Base-by-base conservation (phyloP, 2,329 filamentous ascomycete species). In the Drechslerella dactyloides region DNA sequence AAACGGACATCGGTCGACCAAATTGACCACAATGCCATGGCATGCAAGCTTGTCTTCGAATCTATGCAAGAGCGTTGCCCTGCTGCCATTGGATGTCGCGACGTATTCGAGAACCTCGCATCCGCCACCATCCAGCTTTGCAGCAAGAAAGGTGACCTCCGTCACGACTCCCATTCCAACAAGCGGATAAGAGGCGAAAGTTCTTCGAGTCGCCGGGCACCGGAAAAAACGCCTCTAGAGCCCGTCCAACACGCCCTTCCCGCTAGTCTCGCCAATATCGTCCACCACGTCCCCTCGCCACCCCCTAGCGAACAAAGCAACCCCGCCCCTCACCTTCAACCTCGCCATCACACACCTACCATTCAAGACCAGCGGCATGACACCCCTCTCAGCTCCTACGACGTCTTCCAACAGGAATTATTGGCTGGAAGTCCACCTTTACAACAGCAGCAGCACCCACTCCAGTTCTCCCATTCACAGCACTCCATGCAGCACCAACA, bases 31-130 rank as follows among this genome's bases (percentile, higher is more conserved):
- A 73, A 76, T 50, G 75, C 69, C 19, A 57, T 74, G 52, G 70
- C 74, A 10, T 75, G 74, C 52, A 73, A 75, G 48, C 56, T 74
- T 21, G 74, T 77, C 5, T 75, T 77, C 40, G 74, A 74, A 13
- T 76, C 74, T 17, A 77, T 77, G 75, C 74, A 74, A 40, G 64
- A 70, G 24, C 74, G 68, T 7, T 77, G 75, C 37, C 70, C 75
- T 6, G 75, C 75, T 0, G 75, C 75, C 1, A 74, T 75, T 10
- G 73, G 74, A 13, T 77, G 75, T 40, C 74, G 75, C 15, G 74
- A 76, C 30, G 74, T 77, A 17, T 77, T 77, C n/a, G 73, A 76
- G 27, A 74, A 69, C 23, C 73, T 76, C 1, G 74, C 74, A 11
- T 73, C 70, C 2, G 74, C 74, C n/a, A 77, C 75, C 1, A 73